Conservation (phyloP, 83 land plant species). For the Picea mariana region DNA sequence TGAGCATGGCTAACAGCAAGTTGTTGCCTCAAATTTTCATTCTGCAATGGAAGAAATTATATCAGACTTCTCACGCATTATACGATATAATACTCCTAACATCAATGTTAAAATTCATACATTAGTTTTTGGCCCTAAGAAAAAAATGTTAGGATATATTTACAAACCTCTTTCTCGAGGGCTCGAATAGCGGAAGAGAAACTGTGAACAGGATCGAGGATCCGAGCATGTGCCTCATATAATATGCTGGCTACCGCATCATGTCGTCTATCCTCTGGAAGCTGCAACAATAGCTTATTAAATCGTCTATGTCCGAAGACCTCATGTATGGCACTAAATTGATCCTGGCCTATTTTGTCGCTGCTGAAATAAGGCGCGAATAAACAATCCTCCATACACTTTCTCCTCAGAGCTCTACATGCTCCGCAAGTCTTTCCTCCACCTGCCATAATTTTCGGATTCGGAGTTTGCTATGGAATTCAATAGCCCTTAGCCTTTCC, state of each 20-base stretch:
- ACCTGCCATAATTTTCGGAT: not conserved
- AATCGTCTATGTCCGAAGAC: slow-evolving; percentile 52
- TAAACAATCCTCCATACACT: slow-evolving; percentile 40
- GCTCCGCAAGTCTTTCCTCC: slow-evolving; percentile 50
- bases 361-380: slow-evolving; percentile 48
- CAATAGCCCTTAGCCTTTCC: too few species aligned
- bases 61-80: too few species aligned
- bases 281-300: slow-evolving; percentile 28
- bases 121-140: too few species aligned
- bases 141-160: too few species aligned
- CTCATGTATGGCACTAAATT: slow-evolving; percentile 45
- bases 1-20: too few species aligned
- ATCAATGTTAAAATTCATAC: too few species aligned
- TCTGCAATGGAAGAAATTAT: too few species aligned
- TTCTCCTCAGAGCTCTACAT: slow-evolving; percentile 41
- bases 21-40: too few species aligned
- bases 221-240: slow-evolving; percentile 60
- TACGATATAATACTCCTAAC: too few species aligned
- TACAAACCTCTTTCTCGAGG: too few species aligned
- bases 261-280: slow-evolving; percentile 32
- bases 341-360: slow-evolving; percentile 35
- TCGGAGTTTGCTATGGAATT: too few species aligned
- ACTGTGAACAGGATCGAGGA: slow-evolving; percentile 70
- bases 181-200: slow-evolving; percentile 39
- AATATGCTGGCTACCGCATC: slow-evolving; percentile 49